phyloP scores from a whole-genome alignment of 805 yeast genomes.

The Zygotorulaspora florentina region DNA sequence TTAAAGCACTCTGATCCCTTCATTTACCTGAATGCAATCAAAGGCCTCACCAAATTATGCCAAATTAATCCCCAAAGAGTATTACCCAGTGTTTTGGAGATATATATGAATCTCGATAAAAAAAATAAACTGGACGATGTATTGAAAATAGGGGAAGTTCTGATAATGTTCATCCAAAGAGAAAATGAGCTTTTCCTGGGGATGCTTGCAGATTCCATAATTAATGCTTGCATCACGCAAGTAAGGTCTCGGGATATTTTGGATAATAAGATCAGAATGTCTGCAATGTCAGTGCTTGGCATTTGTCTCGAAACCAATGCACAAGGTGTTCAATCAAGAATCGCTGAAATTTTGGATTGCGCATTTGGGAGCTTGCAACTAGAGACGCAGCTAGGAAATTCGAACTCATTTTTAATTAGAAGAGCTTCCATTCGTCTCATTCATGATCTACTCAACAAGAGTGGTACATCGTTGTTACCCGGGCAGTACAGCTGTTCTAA shows the following conservation, averaged over 20 bases:
- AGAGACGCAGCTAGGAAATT: slow-evolving; percentile 39
- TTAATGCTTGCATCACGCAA: slow-evolving; percentile 40
- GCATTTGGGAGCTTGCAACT: slow-evolving; percentile 67
- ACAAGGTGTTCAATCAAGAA: slow-evolving; percentile 42
- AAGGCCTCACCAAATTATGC: slow-evolving; percentile 64
- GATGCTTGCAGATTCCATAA: slow-evolving; percentile 39
- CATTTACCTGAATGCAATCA: slow-evolving; percentile 78
- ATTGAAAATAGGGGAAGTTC: slow-evolving; percentile 79
- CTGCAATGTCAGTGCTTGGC: slow-evolving; percentile 85
- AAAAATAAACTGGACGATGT: slow-evolving; percentile 53
- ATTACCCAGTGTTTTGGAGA: slow-evolving; percentile 36
- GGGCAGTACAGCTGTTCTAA: slow-evolving; percentile 40
- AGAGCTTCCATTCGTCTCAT: slow-evolving; percentile 71
- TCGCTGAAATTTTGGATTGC: slow-evolving; percentile 66
- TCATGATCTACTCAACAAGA: slow-evolving; percentile 50
- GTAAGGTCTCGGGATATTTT: slow-evolving; percentile 34
- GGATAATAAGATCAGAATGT: slow-evolving; percentile 71
- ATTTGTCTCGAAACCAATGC: slow-evolving; percentile 58
- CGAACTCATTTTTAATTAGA: slow-evolving; percentile 49
- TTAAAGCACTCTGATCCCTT: slow-evolving; percentile 80
- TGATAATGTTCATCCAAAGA: slow-evolving; percentile 52
- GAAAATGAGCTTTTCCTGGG: slow-evolving; percentile 49
- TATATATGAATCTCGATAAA: slow-evolving; percentile 37
- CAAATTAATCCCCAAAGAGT: slow-evolving; percentile 40
- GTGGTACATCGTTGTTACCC: slow-evolving; percentile 50